Evolutionary conservation across 805 yeast genomes (phyloP), one percentile per base, ranked within the genome.

Genomic region (Maudiozyma barnettii): DNA sequence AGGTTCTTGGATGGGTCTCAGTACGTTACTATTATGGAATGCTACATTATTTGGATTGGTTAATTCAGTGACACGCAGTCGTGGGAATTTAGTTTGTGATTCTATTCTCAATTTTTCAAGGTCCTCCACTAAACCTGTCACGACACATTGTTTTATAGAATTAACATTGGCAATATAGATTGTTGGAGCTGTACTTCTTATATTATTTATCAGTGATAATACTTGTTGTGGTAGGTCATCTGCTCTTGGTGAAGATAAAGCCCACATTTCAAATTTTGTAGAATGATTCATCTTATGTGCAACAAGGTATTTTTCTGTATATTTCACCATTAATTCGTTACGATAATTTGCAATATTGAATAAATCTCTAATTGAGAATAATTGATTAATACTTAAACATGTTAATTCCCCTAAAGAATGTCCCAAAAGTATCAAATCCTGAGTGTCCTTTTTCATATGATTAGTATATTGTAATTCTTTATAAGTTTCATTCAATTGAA

Each of bases 401-500:
- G 61, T 57, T 38, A 65, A 45, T 48, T 65, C 69, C 16, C 69
- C 69, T 33, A 65, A 47, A 10, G 69, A 65, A 45, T 65, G 69
- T 1, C 67, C 69, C 43, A 64, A 44, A n/a, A 62, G 50, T 33
- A 54, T 23, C 26, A 40, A 29, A 22, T 45, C 40, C 5, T 43
- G 39, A 37, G 19, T 33, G 23, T 20, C 18, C 2, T 39, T 20
- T 21, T 18, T 21, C 29, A 39, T 22, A 8, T 39, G 29, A 23
- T 39, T 39, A 14, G 41, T 39, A n/a, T 21, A 39, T 21, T 39
- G 29, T 22, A 39, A 23, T 14, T 21, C 30, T 23, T 14, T 39
- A 13, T n/a, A 39, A 21, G 22, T 31, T 16, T 43, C 44, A 40
- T 41, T 46, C 33, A 41, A 13, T 41, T 29, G 49, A 44, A 44